Conservation (phyloP, 2,329 filamentous ascomycete species). For the Grosmannia clavigera region DNA sequence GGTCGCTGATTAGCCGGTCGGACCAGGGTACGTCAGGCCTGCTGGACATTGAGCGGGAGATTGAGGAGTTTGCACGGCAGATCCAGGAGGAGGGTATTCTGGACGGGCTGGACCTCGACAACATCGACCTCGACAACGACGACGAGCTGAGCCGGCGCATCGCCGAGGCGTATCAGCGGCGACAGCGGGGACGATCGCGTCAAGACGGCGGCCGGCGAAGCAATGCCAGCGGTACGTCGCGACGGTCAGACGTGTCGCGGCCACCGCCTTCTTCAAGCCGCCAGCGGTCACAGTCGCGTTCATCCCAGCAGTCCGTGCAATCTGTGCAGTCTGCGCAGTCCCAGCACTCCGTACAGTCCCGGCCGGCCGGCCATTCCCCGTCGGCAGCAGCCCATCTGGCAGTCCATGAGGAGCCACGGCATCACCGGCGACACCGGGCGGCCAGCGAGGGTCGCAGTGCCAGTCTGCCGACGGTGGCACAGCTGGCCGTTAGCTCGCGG, state of each 20-base stretch:
- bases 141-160: conserved; percentile 86
- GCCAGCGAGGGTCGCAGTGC: conserved; percentile 43
- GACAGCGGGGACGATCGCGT: conserved; percentile 53
- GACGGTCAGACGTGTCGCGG: background rate
- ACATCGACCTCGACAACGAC: conserved; percentile 71
- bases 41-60: conserved; percentile 73
- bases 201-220: conserved; percentile 28
- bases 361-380: background rate
- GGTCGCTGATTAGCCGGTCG: conserved; percentile 70
- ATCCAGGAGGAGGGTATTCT: conserved; percentile 53
- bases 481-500: conserved; percentile 26
- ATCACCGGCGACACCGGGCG: conserved; percentile 30
- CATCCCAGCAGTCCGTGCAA: background rate
- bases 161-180: conserved; percentile 71
- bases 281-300: conserved; percentile 23
- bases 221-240: conserved; percentile 15
- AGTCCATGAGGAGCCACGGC: conserved; percentile 30
- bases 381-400: conserved; percentile 30
- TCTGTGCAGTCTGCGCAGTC: background rate
- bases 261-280: conserved; percentile 15
- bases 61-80: conserved; percentile 78
- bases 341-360: background rate
- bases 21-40: conserved; percentile 44
- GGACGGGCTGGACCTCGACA: conserved; percentile 79
- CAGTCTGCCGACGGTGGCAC: conserved; percentile 31